These are phyloP conservation scores for Nymphaea colorata DNA, from an alignment of 164 flowering plant species.

Conservation along the genomic window DNA sequence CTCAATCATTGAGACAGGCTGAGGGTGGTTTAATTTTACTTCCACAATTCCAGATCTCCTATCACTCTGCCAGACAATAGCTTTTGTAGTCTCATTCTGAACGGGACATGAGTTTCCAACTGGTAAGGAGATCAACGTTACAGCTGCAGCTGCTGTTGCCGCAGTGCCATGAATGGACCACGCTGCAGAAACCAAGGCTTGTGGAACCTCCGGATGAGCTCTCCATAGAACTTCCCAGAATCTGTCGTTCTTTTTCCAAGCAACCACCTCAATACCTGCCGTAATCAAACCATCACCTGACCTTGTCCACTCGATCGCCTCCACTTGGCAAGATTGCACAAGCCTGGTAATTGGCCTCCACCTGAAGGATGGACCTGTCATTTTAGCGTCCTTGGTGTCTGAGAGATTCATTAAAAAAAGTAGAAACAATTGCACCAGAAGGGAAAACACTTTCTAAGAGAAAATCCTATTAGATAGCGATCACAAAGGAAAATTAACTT, in stretches of 20 bases:
- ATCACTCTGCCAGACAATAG: slow-evolving; percentile 25
- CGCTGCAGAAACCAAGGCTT: slow-evolving; percentile 64
- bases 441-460: not conserved
- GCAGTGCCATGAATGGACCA: slow-evolving; percentile 72
- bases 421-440: not conserved
- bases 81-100: not conserved
- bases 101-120: not conserved
- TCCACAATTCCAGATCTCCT: slow-evolving; percentile 30
- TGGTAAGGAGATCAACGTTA: not conserved
- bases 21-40: slow-evolving; percentile 59
- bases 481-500: not conserved
- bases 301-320: slow-evolving; percentile 79
- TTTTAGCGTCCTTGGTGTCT: slow-evolving; percentile 10
- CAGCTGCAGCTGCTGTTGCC: slow-evolving; percentile 37
- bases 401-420: not conserved
- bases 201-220: slow-evolving; percentile 36
- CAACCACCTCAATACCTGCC: slow-evolving; percentile 63
- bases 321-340: slow-evolving; percentile 50
- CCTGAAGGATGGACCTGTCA: slow-evolving; percentile 42
- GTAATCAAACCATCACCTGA: slow-evolving; percentile 90
- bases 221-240: slow-evolving; percentile 78
- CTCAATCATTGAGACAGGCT: slow-evolving; percentile 65
- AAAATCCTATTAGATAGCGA: not conserved
- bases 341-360: slow-evolving; percentile 87
- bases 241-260: slow-evolving; percentile 55